Base-by-base conservation (phyloP, 1,284 basidiomycete species). In the Melampsora larici-populina region DNA sequence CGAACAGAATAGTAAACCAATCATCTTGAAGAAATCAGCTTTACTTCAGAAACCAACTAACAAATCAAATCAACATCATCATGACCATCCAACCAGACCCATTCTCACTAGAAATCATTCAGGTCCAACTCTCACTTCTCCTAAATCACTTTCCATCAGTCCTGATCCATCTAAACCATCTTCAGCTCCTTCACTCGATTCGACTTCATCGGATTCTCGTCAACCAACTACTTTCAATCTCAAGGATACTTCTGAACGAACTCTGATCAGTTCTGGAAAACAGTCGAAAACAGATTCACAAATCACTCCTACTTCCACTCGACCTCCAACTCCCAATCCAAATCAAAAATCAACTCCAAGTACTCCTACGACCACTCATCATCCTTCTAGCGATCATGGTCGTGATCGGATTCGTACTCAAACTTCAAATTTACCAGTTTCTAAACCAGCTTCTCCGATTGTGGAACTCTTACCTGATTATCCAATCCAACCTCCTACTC, bases 391-490 rank as follows among this genome's bases (percentile, higher is more conserved):
- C 15, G 29, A 29, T 58, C 55, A 29, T 58, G n/a, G 29, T 24
- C 55, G n/a, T 58, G n/a, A n/a, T 58, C 55, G 29, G n/a, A 58
- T 58, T 15, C 55, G 29, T 11, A 6, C 55, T 58, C 55, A 29
- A n/a, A 1, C 55, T 58, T 24, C 55, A n/a, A 24, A 13, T 13
- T 7, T 24, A 24, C 55, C n/a, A 7, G 15, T 58, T 18, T 58
- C 55, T 7, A n/a, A 58, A 58, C n/a, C n/a, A 58, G 29, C 55
- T n/a, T 24, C 55, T 58, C 55, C 55, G 8, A n/a, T 58, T 15
- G n/a, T 13, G 1, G 55, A 58, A 58, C 55, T 58, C n/a, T 58
- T 58, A 58, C 55, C 55, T 24, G 55, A 58, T 58, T 58, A 58
- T 58, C 55, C 55, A 4, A 58, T 58, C 13, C 55, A 58, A 58